Evolutionary conservation across 164 flowering plant genomes (phyloP).

Genomic region (Annona squamosa): DNA sequence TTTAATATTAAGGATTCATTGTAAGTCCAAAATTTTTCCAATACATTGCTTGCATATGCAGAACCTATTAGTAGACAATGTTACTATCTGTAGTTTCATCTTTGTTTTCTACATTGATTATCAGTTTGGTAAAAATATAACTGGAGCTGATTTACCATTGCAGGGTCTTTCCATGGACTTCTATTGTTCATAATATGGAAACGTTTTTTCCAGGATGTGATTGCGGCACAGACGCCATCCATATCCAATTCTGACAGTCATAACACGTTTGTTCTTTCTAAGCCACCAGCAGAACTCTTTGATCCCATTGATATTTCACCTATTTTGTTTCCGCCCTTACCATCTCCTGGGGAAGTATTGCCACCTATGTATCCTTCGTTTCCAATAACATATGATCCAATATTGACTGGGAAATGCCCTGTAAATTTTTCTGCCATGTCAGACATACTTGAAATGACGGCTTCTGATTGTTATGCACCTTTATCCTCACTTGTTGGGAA

Average conservation of each 20-base stretch:
- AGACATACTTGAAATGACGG: slow-evolving; percentile 57
- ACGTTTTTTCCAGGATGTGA: slow-evolving; percentile 29
- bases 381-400: slow-evolving; percentile 75
- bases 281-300: slow-evolving; percentile 52
- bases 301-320: slow-evolving; percentile 89
- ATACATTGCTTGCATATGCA: not conserved
- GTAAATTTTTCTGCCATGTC: slow-evolving; percentile 73
- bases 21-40: not conserved
- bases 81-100: not conserved
- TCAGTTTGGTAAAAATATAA: not conserved
- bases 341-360: slow-evolving; percentile 43
- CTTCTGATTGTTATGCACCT: slow-evolving; percentile 74
- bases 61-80: not conserved
- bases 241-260: slow-evolving; percentile 20
- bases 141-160: slow-evolving; percentile 7
- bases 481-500: slow-evolving; percentile 76
- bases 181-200: slow-evolving; percentile 43
- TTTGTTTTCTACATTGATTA: not conserved
- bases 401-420: slow-evolving; percentile 81
- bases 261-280: slow-evolving; percentile 32
- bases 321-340: slow-evolving; percentile 61
- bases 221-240: slow-evolving; percentile 20
- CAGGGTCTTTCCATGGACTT: slow-evolving; percentile 39
- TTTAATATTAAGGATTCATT: not conserved
- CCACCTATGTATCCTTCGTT: slow-evolving; percentile 80